Evolutionary conservation across 148 eudicot species (phyloP).

Genomic region (Mesembryanthemum crystallinum): DNA sequence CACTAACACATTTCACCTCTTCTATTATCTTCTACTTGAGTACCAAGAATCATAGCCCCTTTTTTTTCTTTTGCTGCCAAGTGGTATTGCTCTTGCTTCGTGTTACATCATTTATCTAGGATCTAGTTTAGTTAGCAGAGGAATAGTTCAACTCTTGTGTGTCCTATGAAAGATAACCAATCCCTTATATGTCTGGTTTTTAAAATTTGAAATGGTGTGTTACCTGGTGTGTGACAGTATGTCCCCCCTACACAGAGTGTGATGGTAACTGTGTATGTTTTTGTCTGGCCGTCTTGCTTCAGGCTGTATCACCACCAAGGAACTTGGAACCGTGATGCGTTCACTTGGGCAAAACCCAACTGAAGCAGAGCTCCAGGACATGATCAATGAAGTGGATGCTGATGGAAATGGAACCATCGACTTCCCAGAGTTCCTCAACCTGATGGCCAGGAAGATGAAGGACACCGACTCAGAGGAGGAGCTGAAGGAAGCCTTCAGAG

Average conservation of each 20-base stretch:
- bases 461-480: slow-evolving; percentile 45
- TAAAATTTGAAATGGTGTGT: neutral
- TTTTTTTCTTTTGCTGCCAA: neutral
- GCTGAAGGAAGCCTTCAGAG: slow-evolving; percentile 45
- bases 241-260: neutral
- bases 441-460: slow-evolving; percentile 46
- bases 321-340: slow-evolving; percentile 49
- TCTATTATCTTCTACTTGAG: neutral
- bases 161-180: neutral
- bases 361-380: slow-evolving; percentile 47
- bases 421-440: slow-evolving; percentile 42
- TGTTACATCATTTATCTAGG: too few species aligned
- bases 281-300: neutral
- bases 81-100: too few species aligned
- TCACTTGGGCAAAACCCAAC: slow-evolving; percentile 49
- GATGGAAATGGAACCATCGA: slow-evolving; percentile 42
- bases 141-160: too few species aligned
- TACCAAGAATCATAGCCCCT: neutral
- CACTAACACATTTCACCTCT: neutral
- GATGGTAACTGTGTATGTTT: neutral
- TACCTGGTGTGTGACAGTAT: neutral
- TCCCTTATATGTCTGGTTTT: too few species aligned
- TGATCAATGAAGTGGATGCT: slow-evolving; percentile 46
- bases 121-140: neutral
- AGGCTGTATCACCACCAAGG: slow-evolving; percentile 49